Percentiles rank a stretch among this genome's conserved stretches.
Evolutionary conservation across 176 grass and related monocot species (phyloP).

Genomic region (Triticum timopheevii): DNA sequence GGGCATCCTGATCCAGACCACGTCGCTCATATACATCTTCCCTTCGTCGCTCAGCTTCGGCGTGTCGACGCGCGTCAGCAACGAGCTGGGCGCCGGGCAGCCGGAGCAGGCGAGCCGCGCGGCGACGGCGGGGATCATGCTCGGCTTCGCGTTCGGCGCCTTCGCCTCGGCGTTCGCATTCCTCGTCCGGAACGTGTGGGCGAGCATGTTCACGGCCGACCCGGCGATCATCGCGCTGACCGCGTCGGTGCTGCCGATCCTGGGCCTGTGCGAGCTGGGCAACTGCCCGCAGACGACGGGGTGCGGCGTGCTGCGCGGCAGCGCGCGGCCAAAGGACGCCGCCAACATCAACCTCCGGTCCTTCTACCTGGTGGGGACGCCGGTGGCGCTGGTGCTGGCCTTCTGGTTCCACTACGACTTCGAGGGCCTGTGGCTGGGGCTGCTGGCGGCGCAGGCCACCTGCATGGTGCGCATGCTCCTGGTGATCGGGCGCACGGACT

Average conservation of each 20-base stretch:
- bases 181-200: conserved; percentile 62
- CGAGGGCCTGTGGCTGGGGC: conserved; percentile 75
- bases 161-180: conserved; percentile 65
- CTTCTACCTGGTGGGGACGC: conserved; percentile 76
- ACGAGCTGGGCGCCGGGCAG: conserved; percentile 77
- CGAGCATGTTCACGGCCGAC: conserved; percentile 74
- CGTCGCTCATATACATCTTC: conserved; percentile 96
- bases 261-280: conserved; percentile 76
- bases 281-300: conserved; percentile 89
- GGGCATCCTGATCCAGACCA: conserved; percentile 96
- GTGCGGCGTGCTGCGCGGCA: conserved; percentile 84
- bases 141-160: conserved; percentile 60
- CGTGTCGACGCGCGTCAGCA: conserved; percentile 88
- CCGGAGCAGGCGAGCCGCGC: conserved; percentile 62
- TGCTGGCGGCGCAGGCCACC: conserved; percentile 68
- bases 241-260: conserved; percentile 69
- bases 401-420: conserved; percentile 67
- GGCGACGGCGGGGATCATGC: conserved; percentile 52
- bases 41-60: conserved; percentile 88
- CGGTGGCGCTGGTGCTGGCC: conserved; percentile 67
- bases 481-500: conserved; percentile 54
- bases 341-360: conserved; percentile 84
- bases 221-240: conserved; percentile 68
- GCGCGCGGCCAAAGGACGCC: conserved; percentile 77
- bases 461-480: conserved; percentile 78